Evolutionary conservation across 768 basidiomycete species (phyloP).

Genomic region (Leccinum barrowsii): DNA sequence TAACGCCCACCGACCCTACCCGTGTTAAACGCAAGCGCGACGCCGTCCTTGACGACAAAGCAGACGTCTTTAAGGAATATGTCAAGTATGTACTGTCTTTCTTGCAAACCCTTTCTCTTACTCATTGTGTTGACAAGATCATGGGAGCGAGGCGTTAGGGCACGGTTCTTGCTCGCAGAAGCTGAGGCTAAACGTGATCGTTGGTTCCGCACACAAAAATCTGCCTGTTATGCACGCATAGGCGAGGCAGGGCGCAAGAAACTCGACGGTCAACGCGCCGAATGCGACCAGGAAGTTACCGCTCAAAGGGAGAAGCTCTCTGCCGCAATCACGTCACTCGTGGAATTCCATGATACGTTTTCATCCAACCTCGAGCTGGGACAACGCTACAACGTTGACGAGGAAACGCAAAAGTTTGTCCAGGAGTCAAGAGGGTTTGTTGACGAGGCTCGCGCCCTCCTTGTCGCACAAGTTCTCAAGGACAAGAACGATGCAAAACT

Average conservation of each 20-base stretch:
- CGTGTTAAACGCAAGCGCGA: conserved; percentile 28
- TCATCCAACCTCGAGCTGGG: conserved; percentile 25
- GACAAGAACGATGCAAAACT: conserved; percentile 10
- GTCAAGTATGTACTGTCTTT: conserved; percentile 21
- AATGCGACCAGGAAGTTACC: conserved; percentile 24
- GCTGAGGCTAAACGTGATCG: conserved; percentile 29
- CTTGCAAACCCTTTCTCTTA: neutral
- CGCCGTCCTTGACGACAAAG: conserved; percentile 17
- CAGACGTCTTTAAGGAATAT: conserved; percentile 28
- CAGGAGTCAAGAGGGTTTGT: conserved; percentile 26
- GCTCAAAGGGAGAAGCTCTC: conserved; percentile 26
- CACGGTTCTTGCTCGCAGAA: conserved; percentile 23
- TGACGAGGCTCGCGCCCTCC: conserved; percentile 22
- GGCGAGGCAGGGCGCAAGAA: conserved; percentile 29
- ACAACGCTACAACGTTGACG: conserved; percentile 25
- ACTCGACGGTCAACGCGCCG: conserved; percentile 27
- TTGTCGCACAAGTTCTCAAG: conserved; percentile 19
- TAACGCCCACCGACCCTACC: conserved; percentile 17
- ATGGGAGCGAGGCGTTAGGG: conserved; percentile 31
- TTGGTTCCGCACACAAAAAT: conserved; percentile 32
- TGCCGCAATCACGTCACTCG: conserved; percentile 21
- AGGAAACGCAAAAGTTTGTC: conserved; percentile 21
- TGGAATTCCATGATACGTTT: conserved; percentile 19
- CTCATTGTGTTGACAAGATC: conserved; percentile 12
- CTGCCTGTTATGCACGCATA: conserved; percentile 25